Evolutionary conservation across 345 rosid genomes (phyloP).

Genomic region (Camelina neglecta): DNA sequence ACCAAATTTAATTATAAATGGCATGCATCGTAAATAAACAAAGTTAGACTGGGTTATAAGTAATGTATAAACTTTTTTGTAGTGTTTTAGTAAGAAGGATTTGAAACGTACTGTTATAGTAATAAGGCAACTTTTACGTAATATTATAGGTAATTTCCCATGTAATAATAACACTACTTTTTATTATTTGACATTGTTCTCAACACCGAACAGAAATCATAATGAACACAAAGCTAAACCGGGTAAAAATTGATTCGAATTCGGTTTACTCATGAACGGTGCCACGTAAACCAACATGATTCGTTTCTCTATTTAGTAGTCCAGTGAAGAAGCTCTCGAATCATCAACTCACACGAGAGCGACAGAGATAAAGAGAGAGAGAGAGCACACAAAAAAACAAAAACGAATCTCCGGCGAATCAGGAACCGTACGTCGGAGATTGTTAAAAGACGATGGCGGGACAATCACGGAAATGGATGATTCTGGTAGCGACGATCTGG

Average conservation of each 20-base stretch:
- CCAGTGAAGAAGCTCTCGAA: slow-evolving; percentile 26
- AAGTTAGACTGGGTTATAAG: no score
- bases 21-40: no score
- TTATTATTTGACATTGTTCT: no score
- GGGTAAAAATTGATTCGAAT: neutral
- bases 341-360: neutral
- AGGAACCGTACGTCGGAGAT: slow-evolving; percentile 27
- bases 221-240: neutral
- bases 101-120: no score
- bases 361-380: neutral
- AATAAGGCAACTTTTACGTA: no score
- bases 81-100: no score
- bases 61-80: no score
- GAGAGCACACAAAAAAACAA: neutral
- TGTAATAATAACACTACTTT: no score
- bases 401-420: slow-evolving; percentile 14
- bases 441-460: slow-evolving; percentile 57
- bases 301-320: neutral
- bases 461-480: slow-evolving; percentile 94
- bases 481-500: slow-evolving; percentile 91
- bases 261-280: neutral
- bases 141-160: no score
- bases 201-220: neutral
- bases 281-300: slow-evolving; percentile 30
- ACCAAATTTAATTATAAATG: no score